Base-by-base conservation (phyloP, 495 filamentous ascomycete species). In the Polyplosphaeria fusca region DNA sequence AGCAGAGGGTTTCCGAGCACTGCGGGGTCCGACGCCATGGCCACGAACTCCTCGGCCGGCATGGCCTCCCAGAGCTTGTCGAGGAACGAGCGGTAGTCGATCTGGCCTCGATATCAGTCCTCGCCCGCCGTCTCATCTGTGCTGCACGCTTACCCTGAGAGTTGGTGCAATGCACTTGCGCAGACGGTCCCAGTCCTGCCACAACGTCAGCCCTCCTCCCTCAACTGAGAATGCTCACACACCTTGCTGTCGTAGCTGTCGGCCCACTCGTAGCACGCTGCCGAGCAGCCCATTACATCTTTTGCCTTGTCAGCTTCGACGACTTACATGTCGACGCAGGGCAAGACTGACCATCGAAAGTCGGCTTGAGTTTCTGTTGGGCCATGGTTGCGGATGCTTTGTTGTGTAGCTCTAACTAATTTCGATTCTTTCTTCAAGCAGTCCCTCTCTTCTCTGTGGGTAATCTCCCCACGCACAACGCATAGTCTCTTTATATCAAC, bases 221-320 rank as follows among this genome's bases (percentile, higher is more conserved):
- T n/a, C n/a, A n/a, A n/a, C 16, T 42, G 40, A 37, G 43, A 2
- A 13, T 16, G 30, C 1, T 41, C 12, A 18, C 60, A 12, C 26
- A 64, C 67, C 65, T 83, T 91, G 64, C 76, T 79, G 72, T 91
- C 87, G 69, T 91, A 91, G 77, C 84, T 87, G 64, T 91, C 87
- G 0, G 84, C 86, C 87, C 87, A 91, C 58, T 90, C 85, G 69
- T 86, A 87, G 43, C 45, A 47, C 9, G 62, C 62, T 19, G 62
- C 44, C 55, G 68, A 67, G 61, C 69, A 70, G 52, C 68, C 70
- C 59, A 71, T 61, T 22, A 69, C 61, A 47, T 73, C 70, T 73
- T 39, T 35, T 16, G 9, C 38, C 16, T 23, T 1, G 23, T 62
- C 41, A 56, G 47, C 32, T 5, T n/a, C 30, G 26, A 39, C 19